Evolutionary conservation across 2,329 filamentous ascomycete species (phyloP).

Genomic region (Bretziella fagacearum): DNA sequence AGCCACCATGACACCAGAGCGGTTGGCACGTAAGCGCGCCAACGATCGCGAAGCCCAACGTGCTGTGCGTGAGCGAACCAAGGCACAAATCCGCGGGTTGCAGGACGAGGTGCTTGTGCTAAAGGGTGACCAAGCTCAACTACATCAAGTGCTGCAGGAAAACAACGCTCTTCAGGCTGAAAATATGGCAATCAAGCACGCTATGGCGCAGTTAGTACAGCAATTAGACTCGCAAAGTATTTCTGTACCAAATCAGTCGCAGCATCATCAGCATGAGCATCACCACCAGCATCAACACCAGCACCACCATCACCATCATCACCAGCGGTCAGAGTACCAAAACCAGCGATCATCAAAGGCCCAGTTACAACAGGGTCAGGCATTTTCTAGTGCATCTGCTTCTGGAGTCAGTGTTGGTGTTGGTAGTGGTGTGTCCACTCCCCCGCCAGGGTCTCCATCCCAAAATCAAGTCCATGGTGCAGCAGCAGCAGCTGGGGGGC

Average conservation of each 20-base stretch:
- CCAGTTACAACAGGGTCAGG: not conserved
- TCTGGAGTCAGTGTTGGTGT: not conserved
- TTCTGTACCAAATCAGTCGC: not conserved
- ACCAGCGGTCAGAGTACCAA: not conserved
- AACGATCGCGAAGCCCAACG: slow-evolving; percentile 65
- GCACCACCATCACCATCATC: not conserved
- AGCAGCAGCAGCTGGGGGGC: not conserved
- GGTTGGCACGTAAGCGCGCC: slow-evolving; percentile 50
- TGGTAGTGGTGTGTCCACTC: not conserved
- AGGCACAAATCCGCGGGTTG: slow-evolving; percentile 58
- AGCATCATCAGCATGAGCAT: slow-evolving; percentile 9
- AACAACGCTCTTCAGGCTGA: slow-evolving; percentile 65
- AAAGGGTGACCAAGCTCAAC: slow-evolving; percentile 30
- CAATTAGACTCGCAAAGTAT: slow-evolving; percentile 11
- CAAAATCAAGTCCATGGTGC: not conserved
- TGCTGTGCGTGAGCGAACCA: slow-evolving; percentile 68
- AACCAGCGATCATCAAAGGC: not conserved
- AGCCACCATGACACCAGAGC: slow-evolving; percentile 53
- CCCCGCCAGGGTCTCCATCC: not conserved
- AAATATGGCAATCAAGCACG: slow-evolving; percentile 53
- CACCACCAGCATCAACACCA: slow-evolving; percentile 11
- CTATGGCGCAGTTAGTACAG: slow-evolving; percentile 20
- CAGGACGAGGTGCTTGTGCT: slow-evolving; percentile 14
- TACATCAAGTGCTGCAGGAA: slow-evolving; percentile 57
- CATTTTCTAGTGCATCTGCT: too few species aligned